Evolutionary conservation across 208 protist genomes (phyloP), one percentile per base, ranked within the genome.

Genomic region (Wallacemonas sp.): DNA sequence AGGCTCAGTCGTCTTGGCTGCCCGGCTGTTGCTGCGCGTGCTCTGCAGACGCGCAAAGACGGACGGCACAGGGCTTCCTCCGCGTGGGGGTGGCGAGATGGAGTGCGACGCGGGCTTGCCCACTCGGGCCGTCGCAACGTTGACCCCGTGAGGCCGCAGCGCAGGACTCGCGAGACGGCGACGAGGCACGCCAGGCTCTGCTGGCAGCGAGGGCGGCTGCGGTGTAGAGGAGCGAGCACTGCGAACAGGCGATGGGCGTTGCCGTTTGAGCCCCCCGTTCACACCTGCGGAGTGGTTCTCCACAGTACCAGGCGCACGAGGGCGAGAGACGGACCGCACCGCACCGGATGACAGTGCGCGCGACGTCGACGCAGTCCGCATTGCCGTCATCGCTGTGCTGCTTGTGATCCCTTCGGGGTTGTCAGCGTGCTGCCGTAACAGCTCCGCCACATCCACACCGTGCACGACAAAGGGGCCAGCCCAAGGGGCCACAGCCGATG

Each of bases 361-460:
- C n/a, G n/a, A n/a, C n/a, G n/a, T n/a, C n/a, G n/a, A n/a, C n/a
- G n/a, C n/a, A n/a, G n/a, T n/a, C n/a, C n/a, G n/a, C n/a, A n/a
- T n/a, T n/a, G n/a, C n/a, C n/a, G n/a, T n/a, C n/a, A n/a, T n/a
- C n/a, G n/a, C n/a, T n/a, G n/a, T n/a, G n/a, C n/a, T n/a, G n/a
- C n/a, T n/a, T n/a, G n/a, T n/a, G n/a, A n/a, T n/a, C n/a, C n/a
- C n/a, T 5, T 30, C 47, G 24, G 47, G 48, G 24, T 17, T 43
- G 52, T 58, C 52, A 14, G 52, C 19, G 9, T 63, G 39, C 46
- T 74, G 26, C 49, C 57, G 12, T 2, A 80, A 23, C 34, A 75
- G 17, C 8, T 58, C 67, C 1, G 57, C 74, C 34, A 80, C 61
- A 49, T 75, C 58, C 8, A 68, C 46, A 12, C 74, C 74, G 43